A percentile compares a stretch with the other conserved stretches of the same genome.
These are phyloP conservation scores for Tubosaeta brunneosetosa DNA, from an alignment of 768 basidiomycete genomes.

Conservation along the genomic window DNA sequence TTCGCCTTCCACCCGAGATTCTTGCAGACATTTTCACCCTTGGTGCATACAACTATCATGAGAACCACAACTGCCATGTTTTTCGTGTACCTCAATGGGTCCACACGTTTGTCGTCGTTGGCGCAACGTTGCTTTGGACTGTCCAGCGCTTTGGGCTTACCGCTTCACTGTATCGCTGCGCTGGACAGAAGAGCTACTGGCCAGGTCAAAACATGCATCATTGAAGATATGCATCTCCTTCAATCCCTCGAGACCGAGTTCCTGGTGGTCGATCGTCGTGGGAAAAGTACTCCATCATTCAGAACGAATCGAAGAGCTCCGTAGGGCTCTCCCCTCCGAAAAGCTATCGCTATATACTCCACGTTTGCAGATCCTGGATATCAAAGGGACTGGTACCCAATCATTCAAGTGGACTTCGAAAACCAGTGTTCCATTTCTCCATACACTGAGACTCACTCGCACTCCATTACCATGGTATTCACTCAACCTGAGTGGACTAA, in stretches of 20 bases:
- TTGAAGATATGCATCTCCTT: conserved; percentile 4
- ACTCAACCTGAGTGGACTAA: conserved; percentile 21
- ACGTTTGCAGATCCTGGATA: not conserved
- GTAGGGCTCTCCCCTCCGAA: not conserved
- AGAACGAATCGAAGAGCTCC: not conserved
- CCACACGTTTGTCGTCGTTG: not conserved
- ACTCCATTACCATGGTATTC: not conserved
- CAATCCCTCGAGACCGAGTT: not conserved
- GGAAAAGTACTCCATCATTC: not conserved
- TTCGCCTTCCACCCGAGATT: conserved; percentile 9
- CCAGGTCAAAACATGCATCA: conserved; percentile 37
- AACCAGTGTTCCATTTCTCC: not conserved
- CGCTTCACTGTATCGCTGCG: conserved; percentile 13
- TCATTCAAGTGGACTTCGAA: not conserved
- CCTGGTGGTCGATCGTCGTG: not conserved
- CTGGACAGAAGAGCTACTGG: conserved; percentile 39
- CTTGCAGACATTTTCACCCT: conserved; percentile 12
- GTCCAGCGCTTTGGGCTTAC: conserved; percentile 13
- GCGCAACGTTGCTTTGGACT: not conserved
- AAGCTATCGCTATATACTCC: not conserved
- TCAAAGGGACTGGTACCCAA: not conserved
- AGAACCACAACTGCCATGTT: not conserved
- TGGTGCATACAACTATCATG: not conserved
- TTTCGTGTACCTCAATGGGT: not conserved
- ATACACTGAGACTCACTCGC: not conserved